Conservation (phyloP, 2,329 filamentous ascomycete species). For the Monosporascus cannonballus region DNA sequence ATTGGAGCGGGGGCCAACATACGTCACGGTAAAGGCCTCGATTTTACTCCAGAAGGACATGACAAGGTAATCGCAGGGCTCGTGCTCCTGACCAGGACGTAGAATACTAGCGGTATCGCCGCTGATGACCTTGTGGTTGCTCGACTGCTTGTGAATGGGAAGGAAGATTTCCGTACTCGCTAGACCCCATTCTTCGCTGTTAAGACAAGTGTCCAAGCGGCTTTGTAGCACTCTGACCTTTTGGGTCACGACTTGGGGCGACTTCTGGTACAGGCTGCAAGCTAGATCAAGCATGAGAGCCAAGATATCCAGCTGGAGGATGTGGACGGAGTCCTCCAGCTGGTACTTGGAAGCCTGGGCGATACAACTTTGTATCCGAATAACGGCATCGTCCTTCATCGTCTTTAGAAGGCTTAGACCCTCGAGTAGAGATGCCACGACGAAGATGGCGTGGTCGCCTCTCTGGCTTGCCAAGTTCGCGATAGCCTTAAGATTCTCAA, state of each 20-base stretch:
- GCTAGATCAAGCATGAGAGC: constrained; percentile 64
- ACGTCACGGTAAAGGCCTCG: constrained; percentile 51
- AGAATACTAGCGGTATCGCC: constrained; percentile 51
- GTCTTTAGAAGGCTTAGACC: constrained; percentile 63
- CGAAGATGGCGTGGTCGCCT: constrained; percentile 58
- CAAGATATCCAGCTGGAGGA: constrained; percentile 62
- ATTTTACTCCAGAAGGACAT: constrained; percentile 56
- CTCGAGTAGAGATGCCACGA: constrained; percentile 62
- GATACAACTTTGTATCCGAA: constrained; percentile 65
- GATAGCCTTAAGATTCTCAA: constrained; percentile 65
- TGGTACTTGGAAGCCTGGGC: constrained; percentile 70
- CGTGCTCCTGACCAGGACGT: constrained; percentile 37
- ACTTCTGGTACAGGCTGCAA: constrained; percentile 60
- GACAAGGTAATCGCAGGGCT: constrained; percentile 48
- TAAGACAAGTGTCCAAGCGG: constrained; percentile 51
- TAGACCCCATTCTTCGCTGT: constrained; percentile 38
- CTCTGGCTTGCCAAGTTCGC: constrained; percentile 51
- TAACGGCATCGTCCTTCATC: constrained; percentile 58
- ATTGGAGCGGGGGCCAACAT: constrained; percentile 19
- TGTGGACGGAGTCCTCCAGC: constrained; percentile 53
- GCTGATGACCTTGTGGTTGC: constrained; percentile 46
- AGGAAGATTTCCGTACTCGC: constrained; percentile 45
- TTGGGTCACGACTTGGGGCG: constrained; percentile 46
- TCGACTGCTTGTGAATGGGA: constrained; percentile 47
- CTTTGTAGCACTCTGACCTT: constrained; percentile 60